These are phyloP conservation scores for Helicostylum pulchrum DNA, from an alignment of 192 early-diverging fungal species.

Conservation along the genomic window DNA sequence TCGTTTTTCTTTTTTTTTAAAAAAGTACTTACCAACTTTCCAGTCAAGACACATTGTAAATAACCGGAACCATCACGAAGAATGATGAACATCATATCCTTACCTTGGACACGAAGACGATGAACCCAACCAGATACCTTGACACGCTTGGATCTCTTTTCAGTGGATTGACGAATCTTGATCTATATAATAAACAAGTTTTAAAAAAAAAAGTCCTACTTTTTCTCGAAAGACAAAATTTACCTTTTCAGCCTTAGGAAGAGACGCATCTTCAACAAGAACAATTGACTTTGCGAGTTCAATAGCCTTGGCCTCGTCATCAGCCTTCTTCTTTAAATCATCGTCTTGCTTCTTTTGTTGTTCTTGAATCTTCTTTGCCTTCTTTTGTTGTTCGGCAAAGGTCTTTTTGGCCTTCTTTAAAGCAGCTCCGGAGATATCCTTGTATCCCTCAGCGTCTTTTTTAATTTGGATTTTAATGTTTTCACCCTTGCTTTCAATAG, in stretches of 20 bases:
- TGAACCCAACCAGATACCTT: conserved; percentile 95
- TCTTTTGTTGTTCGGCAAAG: conserved; percentile 60
- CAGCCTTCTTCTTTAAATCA: conserved; percentile 63
- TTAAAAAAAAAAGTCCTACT: too few species aligned
- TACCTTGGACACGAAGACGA: conserved; percentile 91
- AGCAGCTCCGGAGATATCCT: conserved; percentile 79
- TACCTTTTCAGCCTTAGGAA: conserved; percentile 74
- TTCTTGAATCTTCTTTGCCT: conserved; percentile 81
- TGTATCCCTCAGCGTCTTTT: conserved; percentile 66
- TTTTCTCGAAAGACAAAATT: too few species aligned
- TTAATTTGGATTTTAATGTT: conserved; percentile 67
- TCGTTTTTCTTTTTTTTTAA: not conserved
- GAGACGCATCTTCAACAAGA: conserved; percentile 64
- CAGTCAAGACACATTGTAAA: conserved; percentile 90
- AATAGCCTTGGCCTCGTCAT: conserved; percentile 74
- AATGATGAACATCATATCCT: conserved; percentile 94
- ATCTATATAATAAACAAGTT: too few species aligned
- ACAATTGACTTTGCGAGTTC: conserved; percentile 86
- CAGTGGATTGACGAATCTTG: conserved; percentile 65
- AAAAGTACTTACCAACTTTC: conserved; percentile 62
- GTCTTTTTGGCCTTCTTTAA: conserved; percentile 90
- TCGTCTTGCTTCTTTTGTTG: conserved; percentile 67
- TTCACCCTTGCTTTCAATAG: conserved; percentile 57
- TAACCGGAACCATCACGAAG: conserved; percentile 94
- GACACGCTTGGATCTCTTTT: conserved; percentile 74